Evolutionary conservation across 495 filamentous ascomycete genomes (phyloP), one percentile per base, ranked within the genome.

Genomic region (Tuber brumale): DNA sequence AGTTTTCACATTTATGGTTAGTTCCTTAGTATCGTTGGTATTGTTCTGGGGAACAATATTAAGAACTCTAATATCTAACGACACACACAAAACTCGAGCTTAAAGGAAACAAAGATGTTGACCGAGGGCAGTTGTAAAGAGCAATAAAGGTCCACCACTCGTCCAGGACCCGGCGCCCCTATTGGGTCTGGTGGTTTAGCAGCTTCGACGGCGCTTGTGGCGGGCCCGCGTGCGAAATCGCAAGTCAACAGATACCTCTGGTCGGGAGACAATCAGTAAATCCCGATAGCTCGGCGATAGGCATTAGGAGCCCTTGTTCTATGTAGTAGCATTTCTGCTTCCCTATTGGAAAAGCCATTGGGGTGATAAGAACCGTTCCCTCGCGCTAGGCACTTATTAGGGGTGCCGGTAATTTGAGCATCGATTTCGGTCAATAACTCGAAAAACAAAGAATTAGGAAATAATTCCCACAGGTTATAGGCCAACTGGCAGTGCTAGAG

Each of bases 11-110:
- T 31, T 31, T 66, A 10, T 66, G 27, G 42, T 71, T 76, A 77
- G 76, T 39, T 37, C 76, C 45, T 70, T 75, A 18, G n/a, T 70
- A 61, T 51, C 9, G 45, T 78, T 79, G 73, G 78, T 76, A 73
- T 76, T 79, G 78, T 79, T 72, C 72, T 16, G 57, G 57, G 27
- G 70, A 39, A 80, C 78, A 80, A 80, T 80, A 79, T 79, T 44
- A 79, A 80, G 76, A 73, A 43, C 57, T 66, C 57, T 66, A 66
- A 66, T 31, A 66, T 66, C n/a, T 18, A 66, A 31, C 57, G 27
- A 31, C 27, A 66, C 57, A 66, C 51, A 27, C 27, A 66, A 66
- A 66, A 66, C 57, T 31, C 57, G 27, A 66, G n/a, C 57, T 31
- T 27, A 66, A 66, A 66, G 57, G 57, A 66, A 66, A 66, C 57